These are phyloP conservation scores for Sonneratia alba DNA, from an alignment of 345 rosid genomes.

Conservation along the genomic window DNA sequence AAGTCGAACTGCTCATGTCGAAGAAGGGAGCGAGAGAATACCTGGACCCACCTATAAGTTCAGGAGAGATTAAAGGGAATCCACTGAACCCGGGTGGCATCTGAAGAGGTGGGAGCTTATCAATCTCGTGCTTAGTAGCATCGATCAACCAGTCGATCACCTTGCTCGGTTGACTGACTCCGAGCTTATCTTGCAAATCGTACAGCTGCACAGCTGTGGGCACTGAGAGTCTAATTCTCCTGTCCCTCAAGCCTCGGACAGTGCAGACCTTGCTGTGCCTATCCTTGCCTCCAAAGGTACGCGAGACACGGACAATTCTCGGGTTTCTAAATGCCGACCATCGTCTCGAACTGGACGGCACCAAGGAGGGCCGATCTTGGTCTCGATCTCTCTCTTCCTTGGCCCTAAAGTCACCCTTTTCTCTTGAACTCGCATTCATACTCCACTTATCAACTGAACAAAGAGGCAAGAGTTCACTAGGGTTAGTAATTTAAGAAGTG, in stretches of 20 bases:
- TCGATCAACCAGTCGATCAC: slow-evolving; percentile 19
- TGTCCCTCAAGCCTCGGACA: slow-evolving; percentile 13
- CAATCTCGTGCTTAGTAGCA: slow-evolving; percentile 10
- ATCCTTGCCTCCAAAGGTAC: slow-evolving; percentile 14
- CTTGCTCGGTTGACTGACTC: slow-evolving; percentile 18
- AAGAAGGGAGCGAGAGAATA: not conserved
- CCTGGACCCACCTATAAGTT: not conserved
- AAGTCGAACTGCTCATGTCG: not conserved
- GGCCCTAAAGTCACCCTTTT: not conserved
- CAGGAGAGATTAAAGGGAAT: not conserved
- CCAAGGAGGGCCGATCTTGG: not conserved
- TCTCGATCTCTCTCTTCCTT: slow-evolving; percentile 4
- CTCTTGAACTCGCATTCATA: slow-evolving; percentile 13
- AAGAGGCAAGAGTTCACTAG: not conserved
- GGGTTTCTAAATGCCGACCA: slow-evolving; percentile 12
- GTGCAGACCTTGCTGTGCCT: slow-evolving; percentile 22
- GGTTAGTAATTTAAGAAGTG: not conserved
- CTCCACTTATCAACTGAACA: not conserved
- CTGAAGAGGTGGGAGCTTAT: slow-evolving; percentile 19
- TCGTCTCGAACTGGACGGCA: slow-evolving; percentile 5
- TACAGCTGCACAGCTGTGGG: slow-evolving; percentile 15
- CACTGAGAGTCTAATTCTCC: slow-evolving; percentile 16
- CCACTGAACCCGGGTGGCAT: slow-evolving; percentile 9
- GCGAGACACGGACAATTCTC: slow-evolving; percentile 18
- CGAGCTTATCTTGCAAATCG: slow-evolving; percentile 17